phyloP scores from a whole-genome alignment of 2,329 filamentous ascomycete genomes.

The Fusarium tjaetaba region DNA sequence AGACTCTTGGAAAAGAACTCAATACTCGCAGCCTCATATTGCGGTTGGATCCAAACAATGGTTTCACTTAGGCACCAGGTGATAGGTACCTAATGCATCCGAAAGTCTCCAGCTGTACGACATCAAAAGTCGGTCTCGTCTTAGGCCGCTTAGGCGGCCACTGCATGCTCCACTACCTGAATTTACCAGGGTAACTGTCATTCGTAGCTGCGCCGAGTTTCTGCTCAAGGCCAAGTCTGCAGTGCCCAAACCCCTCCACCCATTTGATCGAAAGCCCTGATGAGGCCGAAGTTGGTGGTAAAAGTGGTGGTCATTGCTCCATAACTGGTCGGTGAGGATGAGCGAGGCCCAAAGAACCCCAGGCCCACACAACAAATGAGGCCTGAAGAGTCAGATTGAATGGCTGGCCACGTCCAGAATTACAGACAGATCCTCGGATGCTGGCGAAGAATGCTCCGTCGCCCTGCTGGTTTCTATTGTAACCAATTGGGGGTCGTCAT shows the following conservation, averaged over 20 bases:
- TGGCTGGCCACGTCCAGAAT: conserved; percentile 18
- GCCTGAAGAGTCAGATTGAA: conserved; percentile 26
- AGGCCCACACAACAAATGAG: conserved; percentile 27
- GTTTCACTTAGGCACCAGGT: conserved; percentile 34
- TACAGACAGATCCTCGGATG: conserved; percentile 29
- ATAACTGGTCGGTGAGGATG: conserved; percentile 28
- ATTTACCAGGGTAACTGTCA: conserved; percentile 27
- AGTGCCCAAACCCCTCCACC: conserved; percentile 13
- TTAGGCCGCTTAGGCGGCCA: conserved; percentile 29
- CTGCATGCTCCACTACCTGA: conserved; percentile 33
- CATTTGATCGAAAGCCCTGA: conserved; percentile 18
- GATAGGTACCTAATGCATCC: conserved; percentile 34
- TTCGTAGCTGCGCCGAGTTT: conserved; percentile 11
- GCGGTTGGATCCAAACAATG: conserved; percentile 30
- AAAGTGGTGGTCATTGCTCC: conserved; percentile 34
- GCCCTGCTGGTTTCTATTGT: conserved; percentile 13
- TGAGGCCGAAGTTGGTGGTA: conserved; percentile 13
- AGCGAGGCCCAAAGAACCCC: conserved; percentile 24
- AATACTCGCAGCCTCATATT: conserved; percentile 36
- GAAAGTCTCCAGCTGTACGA: conserved; percentile 19
- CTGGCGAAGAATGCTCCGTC: conserved; percentile 32
- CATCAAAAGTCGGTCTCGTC: conserved; percentile 41
- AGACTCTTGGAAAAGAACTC: conserved; percentile 32
- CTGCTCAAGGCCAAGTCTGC: conserved; percentile 30
- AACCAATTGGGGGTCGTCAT: conserved; percentile 27